Evolutionary conservation across 1,284 basidiomycete genomes (phyloP), one percentile per base, ranked within the genome.

Genomic region (Microbotryomycetes sp.): DNA sequence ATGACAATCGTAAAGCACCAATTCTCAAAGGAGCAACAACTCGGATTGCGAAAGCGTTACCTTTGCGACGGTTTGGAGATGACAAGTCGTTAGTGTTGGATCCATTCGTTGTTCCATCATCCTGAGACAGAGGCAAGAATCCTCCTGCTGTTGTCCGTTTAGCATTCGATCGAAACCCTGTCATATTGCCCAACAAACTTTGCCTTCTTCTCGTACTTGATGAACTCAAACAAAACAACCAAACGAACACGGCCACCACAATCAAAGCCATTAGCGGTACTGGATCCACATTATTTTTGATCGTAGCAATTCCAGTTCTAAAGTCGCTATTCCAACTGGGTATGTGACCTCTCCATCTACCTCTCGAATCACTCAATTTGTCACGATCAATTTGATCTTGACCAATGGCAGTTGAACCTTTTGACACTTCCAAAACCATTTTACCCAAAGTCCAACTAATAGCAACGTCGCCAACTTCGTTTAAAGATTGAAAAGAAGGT

Each of bases 371-470:
- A 15, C 25, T 25, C 30, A 25, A 29, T 36, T 46, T 52, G 29
- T 23, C 51, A 32, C 14, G 53, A 47, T 4, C 45, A 47, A 9
- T 48, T 1, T 64, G 65, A 6, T 59, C 60, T 30, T 66, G 58
- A 9, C 36, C 36, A 42, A 42, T 42, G 12, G 36, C 36, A 9
- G 65, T 52, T 16, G 54, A 31, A 0, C 64, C 64, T 22, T 60
- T 60, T 22, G 67, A 50, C 12, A 94, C 94, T 77, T 97, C 94
- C 42, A 97, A 81, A 0, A 98, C 92, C 85, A 97, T 97, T 76
- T 97, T 97, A 50, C 96, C 94, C 30, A 98, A 80, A 3, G 94
- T 97, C 94, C 94, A 98, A 70, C 86, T 92, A 73, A 99, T 92
- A 36, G 91, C 89, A 56, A 96, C 90, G 70, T 89, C 89, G 30